A percentile compares a stretch with the other conserved stretches of the same genome.
Conservation (phyloP, 2,329 filamentous ascomycete species). For the Talaromyces marneffei region DNA sequence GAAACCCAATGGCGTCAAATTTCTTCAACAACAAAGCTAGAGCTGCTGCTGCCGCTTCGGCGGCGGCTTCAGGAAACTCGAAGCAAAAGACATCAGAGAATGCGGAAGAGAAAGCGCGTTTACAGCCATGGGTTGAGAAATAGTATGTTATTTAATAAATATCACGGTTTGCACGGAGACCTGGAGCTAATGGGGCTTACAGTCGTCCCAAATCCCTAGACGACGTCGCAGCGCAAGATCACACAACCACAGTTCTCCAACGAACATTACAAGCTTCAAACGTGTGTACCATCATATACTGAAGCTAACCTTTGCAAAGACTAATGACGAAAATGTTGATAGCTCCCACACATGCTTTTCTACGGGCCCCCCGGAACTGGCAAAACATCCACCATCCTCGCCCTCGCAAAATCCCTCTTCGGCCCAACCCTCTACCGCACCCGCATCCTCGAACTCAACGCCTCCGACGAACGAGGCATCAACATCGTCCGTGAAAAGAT, state of each 20-base stretch:
- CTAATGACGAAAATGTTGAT: no score
- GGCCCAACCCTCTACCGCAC: slow-evolving; percentile 88
- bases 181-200: slow-evolving; percentile 2
- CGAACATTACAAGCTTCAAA: slow-evolving; percentile 93
- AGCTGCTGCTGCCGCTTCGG: slow-evolving; percentile 59
- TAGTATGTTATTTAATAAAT: slow-evolving; percentile 55
- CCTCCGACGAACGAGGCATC: slow-evolving; percentile 97
- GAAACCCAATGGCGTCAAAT: slow-evolving; percentile 57
- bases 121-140: slow-evolving; percentile 98
- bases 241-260: slow-evolving; percentile 88
- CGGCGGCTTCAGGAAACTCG: slow-evolving; percentile 59
- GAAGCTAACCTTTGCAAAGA: slow-evolving; percentile 14
- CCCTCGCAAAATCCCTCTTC: slow-evolving; percentile 94
- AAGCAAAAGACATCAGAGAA: slow-evolving; percentile 60
- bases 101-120: slow-evolving; percentile 57
- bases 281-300: slow-evolving; percentile 40
- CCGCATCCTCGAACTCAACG: slow-evolving; percentile 97
- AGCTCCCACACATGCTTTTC: slow-evolving; percentile 98
- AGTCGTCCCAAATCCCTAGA: slow-evolving; percentile 89
- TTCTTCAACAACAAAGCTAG: slow-evolving; percentile 96
- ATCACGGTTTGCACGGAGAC: not conserved
- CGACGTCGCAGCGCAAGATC: slow-evolving; percentile 96
- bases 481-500: slow-evolving; percentile 96
- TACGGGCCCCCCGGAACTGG: slow-evolving; percentile 96
- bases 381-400: slow-evolving; percentile 96